These are phyloP conservation scores for Lagenaria siceraria DNA, from an alignment of 306 rosid genomes.

Conservation along the genomic window DNA sequence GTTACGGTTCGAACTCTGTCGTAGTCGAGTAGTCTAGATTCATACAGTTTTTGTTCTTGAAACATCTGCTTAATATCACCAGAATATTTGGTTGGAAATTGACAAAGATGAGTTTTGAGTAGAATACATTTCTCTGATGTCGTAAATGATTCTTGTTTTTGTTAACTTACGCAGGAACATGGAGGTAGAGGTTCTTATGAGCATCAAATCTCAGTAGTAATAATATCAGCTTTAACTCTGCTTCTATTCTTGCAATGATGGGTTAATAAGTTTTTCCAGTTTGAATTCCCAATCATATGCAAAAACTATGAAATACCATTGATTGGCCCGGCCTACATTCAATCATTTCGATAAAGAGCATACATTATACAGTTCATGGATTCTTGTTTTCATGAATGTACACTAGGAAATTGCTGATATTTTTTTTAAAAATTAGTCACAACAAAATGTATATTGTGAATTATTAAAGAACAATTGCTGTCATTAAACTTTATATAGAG, in stretches of 20 bases:
- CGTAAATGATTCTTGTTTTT: constrained; percentile 8
- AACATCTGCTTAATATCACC: neutral
- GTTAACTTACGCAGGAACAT: constrained; percentile 39
- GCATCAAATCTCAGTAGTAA: constrained; percentile 28
- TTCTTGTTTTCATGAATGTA: neutral
- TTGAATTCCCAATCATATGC: neutral
- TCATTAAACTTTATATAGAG: neutral
- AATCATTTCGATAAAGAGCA: neutral
- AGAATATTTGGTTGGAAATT: neutral
- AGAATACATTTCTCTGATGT: neutral
- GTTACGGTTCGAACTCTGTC: neutral
- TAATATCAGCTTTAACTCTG: constrained; percentile 26
- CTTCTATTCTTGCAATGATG: constrained; percentile 37
- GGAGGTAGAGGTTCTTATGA: constrained; percentile 26
- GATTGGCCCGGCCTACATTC: neutral
- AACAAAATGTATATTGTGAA: neutral
- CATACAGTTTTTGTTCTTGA: neutral
- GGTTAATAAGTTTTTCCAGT: neutral
- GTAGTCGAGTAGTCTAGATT: neutral
- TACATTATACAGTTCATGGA: neutral
- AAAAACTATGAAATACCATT: neutral
- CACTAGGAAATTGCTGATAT: neutral
- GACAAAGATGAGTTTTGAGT: neutral
- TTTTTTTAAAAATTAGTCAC: neutral
- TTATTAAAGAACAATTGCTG: neutral